Conservation (phyloP, 257 asterid species). For the Sherardia arvensis region DNA sequence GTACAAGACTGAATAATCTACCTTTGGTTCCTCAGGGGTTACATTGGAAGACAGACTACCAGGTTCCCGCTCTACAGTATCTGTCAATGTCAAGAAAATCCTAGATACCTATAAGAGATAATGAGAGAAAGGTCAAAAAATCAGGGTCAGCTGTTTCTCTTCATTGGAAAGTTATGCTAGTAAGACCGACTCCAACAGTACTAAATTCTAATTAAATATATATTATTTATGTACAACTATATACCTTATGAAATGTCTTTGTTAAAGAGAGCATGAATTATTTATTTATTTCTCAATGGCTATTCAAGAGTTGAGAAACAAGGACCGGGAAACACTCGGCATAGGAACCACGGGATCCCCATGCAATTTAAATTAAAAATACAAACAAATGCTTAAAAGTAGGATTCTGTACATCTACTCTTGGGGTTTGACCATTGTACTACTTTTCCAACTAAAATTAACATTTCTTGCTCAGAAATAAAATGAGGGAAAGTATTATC, state of each 20-base stretch:
- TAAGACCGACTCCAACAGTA: background rate
- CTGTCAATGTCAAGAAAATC: constrained; percentile 49
- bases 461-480: constrained; percentile 8
- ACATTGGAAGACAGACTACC: constrained; percentile 31
- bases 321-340: no score
- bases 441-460: background rate
- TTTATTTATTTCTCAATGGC: background rate
- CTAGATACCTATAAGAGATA: constrained; percentile 54
- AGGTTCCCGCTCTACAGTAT: constrained; percentile 39
- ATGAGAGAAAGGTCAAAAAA: background rate
- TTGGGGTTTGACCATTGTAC: background rate
- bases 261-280: background rate
- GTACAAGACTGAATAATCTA: constrained; percentile 65
- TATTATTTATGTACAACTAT: background rate
- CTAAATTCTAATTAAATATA: background rate
- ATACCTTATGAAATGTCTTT: background rate
- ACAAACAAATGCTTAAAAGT: background rate
- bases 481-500: constrained; percentile 15
- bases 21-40: constrained; percentile 33
- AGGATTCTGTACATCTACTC: background rate
- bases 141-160: background rate
- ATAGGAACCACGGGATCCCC: no score
- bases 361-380: background rate
- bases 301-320: background rate
- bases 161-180: background rate